Percentiles rank a stretch among this genome's conserved stretches.
Evolutionary conservation across 75 land plant genomes (phyloP).

Genomic region (Pseudotsuga menziesii): DNA sequence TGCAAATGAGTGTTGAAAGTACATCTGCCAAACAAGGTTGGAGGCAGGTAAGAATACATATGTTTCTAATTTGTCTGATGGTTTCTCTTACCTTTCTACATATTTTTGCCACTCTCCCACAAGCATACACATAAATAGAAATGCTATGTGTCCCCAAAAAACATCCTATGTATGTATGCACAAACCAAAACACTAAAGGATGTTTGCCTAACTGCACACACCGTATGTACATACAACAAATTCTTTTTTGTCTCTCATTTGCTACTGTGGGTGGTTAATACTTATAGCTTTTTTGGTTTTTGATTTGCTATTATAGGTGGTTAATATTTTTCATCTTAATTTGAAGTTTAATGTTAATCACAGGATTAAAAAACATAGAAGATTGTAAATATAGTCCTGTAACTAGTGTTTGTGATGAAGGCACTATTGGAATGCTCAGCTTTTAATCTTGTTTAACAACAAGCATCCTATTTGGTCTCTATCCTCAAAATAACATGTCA

Average conservation of each 20-base stretch:
- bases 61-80: constrained; percentile 1
- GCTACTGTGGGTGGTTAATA: no score
- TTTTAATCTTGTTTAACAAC: background rate
- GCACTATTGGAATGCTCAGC: background rate
- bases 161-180: background rate
- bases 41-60: constrained; percentile 63
- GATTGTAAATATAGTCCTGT: no score
- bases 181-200: background rate
- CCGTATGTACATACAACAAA: no score
- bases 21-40: constrained; percentile 95
- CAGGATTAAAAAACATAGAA: background rate
- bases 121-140: background rate
- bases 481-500: background rate
- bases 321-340: background rate
- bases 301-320: background rate
- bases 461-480: background rate
- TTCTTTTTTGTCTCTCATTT: no score
- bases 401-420: background rate
- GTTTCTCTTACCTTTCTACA: background rate
- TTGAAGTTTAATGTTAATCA: background rate
- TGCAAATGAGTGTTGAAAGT: constrained; percentile 63
- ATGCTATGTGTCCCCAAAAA: no score
- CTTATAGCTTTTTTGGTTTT: no score
- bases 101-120: background rate
- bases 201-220: background rate